Evolutionary conservation across 2,329 filamentous ascomycete genomes (phyloP).

Genomic region (Aaosphaeria pasadenensis): DNA sequence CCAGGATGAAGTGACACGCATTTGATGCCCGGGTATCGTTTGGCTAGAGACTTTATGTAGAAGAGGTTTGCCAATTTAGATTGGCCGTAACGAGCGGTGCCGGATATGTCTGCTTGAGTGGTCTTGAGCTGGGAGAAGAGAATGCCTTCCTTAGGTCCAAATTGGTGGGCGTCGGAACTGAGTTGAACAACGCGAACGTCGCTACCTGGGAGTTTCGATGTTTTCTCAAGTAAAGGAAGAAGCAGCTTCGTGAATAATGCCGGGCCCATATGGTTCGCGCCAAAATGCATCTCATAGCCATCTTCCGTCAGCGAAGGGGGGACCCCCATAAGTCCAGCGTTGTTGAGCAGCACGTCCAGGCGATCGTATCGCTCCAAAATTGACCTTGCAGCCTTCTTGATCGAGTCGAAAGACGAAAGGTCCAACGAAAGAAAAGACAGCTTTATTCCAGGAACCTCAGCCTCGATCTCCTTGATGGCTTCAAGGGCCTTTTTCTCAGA

Average conservation of each 20-base stretch:
- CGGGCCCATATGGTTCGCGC: slow-evolving; percentile 46
- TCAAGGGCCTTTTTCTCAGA: slow-evolving; percentile 5
- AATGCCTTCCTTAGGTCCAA: not conserved
- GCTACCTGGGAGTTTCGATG: slow-evolving; percentile 23
- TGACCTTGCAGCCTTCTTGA: slow-evolving; percentile 9
- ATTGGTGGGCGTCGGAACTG: not conserved
- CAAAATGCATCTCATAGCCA: slow-evolving; percentile 46
- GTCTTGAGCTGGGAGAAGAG: not conserved
- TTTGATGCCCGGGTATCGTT: slow-evolving; percentile 40
- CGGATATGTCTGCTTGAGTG: not conserved
- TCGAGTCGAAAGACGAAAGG: slow-evolving; percentile 11
- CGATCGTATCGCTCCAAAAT: slow-evolving; percentile 13
- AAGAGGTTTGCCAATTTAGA: slow-evolving; percentile 46
- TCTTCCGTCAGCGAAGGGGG: slow-evolving; percentile 34
- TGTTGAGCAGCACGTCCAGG: slow-evolving; percentile 41
- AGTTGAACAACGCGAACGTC: slow-evolving; percentile 42
- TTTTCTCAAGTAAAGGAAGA: slow-evolving; percentile 31
- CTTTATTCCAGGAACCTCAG: slow-evolving; percentile 1
- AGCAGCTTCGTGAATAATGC: slow-evolving; percentile 41
- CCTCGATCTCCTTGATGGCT: slow-evolving; percentile 2
- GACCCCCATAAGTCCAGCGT: slow-evolving; percentile 37
- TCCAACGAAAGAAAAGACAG: slow-evolving; percentile 2
- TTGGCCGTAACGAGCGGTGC: not conserved
- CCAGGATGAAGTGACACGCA: slow-evolving; percentile 43
- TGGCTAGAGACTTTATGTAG: slow-evolving; percentile 37